phyloP scores from a whole-genome alignment of 140 eudicot species.

The Ambrosia hybrid region DNA sequence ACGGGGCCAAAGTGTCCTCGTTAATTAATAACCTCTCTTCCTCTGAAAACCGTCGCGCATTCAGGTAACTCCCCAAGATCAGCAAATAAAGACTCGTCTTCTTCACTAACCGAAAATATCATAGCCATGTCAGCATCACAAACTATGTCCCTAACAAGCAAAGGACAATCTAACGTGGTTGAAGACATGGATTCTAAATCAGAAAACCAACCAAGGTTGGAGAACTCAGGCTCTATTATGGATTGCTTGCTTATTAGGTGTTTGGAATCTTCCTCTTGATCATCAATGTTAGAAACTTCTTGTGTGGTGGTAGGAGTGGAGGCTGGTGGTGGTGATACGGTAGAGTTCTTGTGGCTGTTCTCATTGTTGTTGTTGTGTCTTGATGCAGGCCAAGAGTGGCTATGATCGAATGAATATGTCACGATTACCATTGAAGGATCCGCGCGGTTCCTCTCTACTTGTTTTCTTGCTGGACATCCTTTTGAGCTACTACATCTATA shows the following conservation, averaged over 20 bases:
- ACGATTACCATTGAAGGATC: slow-evolving; percentile 77
- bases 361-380: slow-evolving; percentile 31
- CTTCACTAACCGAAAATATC: slow-evolving; percentile 61
- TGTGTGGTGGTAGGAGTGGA: slow-evolving; percentile 24
- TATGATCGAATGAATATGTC: slow-evolving; percentile 85
- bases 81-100: slow-evolving; percentile 79
- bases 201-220: slow-evolving; percentile 48
- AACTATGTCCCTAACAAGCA: slow-evolving; percentile 33
- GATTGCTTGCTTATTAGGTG: slow-evolving; percentile 16
- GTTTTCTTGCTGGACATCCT: slow-evolving; percentile 97
- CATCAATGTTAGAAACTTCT: slow-evolving; percentile 34
- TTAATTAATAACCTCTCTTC: slow-evolving; percentile 31
- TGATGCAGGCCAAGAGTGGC: slow-evolving; percentile 76
- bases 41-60: slow-evolving; percentile 71
- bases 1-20: slow-evolving; percentile 48
- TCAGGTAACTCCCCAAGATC: slow-evolving; percentile 97
- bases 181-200: slow-evolving; percentile 55
- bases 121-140: slow-evolving; percentile 54
- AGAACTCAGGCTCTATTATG: slow-evolving; percentile 23
- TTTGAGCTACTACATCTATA: slow-evolving; percentile 94
- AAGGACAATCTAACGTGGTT: slow-evolving; percentile 59
- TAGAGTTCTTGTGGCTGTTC: slow-evolving; percentile 21
- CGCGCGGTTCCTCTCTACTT: slow-evolving; percentile 78
- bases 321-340: not conserved
- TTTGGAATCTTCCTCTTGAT: slow-evolving; percentile 33